Conservation (phyloP, 2,329 filamentous ascomycete species). For the Penicillium sp. region DNA sequence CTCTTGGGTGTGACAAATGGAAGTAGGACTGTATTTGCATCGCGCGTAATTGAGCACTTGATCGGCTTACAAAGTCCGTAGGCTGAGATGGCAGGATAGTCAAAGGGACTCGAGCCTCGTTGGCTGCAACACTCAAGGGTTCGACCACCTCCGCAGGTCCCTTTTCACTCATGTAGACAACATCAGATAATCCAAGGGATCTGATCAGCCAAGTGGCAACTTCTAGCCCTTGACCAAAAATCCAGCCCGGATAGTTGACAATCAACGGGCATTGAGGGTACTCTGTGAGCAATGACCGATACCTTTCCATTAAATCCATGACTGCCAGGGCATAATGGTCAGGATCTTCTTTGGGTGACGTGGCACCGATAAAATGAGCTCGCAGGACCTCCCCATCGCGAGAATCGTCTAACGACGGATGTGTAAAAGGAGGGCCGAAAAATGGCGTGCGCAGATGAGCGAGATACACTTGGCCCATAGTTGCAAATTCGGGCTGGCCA, state of each 20-base stretch:
- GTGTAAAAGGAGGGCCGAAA: conserved; percentile 53
- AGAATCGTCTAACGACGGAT: conserved; percentile 38
- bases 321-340: conserved; percentile 51
- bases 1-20: conserved; percentile 38
- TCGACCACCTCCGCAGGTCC: conserved; percentile 41
- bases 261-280: conserved; percentile 46
- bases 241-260: conserved; percentile 53
- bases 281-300: conserved; percentile 37
- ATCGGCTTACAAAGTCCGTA: conserved; percentile 41
- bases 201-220: conserved; percentile 44
- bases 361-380: conserved; percentile 50
- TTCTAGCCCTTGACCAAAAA: conserved; percentile 48
- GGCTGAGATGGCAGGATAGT: conserved; percentile 45
- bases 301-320: conserved; percentile 48
- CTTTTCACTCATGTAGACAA: conserved; percentile 50
- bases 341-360: conserved; percentile 51
- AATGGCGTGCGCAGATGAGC: conserved; percentile 46
- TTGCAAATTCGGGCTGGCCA: conserved; percentile 53
- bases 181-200: conserved; percentile 44
- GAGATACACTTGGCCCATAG: conserved; percentile 55
- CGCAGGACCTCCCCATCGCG: conserved; percentile 39
- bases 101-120: conserved; percentile 31
- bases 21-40: conserved; percentile 61
- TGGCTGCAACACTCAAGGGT: conserved; percentile 37
- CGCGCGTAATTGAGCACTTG: conserved; percentile 46